Evolutionary conservation across 345 rosid genomes (phyloP).

Genomic region (Camelina neglecta): DNA sequence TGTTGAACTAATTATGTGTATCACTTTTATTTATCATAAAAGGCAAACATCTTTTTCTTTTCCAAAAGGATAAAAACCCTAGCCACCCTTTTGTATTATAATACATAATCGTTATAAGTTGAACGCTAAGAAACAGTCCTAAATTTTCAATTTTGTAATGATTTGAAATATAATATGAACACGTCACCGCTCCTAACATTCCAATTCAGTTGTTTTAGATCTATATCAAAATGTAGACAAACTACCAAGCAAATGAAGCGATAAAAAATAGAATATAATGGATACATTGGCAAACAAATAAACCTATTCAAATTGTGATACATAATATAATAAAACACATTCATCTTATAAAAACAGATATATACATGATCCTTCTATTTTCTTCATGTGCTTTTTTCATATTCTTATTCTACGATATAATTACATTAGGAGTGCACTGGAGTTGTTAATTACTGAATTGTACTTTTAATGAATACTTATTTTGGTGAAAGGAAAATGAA

Average conservation of each 20-base stretch:
- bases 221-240: not conserved
- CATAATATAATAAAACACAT: not conserved
- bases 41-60: constrained; percentile 43
- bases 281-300: not conserved
- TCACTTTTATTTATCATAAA: constrained; percentile 25
- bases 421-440: not conserved
- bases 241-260: not conserved
- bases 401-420: constrained; percentile 25
- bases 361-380: constrained; percentile 17
- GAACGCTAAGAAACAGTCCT: constrained; percentile 18
- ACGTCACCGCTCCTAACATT: constrained; percentile 36
- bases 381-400: constrained; percentile 11
- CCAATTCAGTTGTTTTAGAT: constrained; percentile 12
- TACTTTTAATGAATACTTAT: constrained; percentile 8
- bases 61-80: constrained; percentile 39
- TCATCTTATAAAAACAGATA: too few species aligned
- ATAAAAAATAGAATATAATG: not conserved
- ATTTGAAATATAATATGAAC: constrained; percentile 23
- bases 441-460: not conserved
- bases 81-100: constrained; percentile 19
- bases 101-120: constrained; percentile 8
- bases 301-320: not conserved
- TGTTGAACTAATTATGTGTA: constrained; percentile 11
- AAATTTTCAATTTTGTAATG: constrained; percentile 32
- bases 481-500: constrained; percentile 4